Evolutionary conservation across 257 asterid genomes (phyloP), one percentile per base, ranked within the genome.

Genomic region (Phtheirospermum japonicum): DNA sequence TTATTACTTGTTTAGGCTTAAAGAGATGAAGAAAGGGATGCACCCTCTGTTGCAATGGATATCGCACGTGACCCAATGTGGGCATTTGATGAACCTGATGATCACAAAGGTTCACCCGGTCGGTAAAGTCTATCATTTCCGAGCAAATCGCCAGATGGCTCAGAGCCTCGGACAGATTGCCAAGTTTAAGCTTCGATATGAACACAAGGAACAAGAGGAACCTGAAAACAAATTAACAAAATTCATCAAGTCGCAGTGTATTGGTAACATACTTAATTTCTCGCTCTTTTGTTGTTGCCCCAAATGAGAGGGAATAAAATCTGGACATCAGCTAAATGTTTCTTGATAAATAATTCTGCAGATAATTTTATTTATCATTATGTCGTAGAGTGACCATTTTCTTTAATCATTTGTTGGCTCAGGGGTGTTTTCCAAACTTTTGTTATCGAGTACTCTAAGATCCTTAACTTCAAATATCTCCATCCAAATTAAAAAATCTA

Each of bases 1-100:
- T 13, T 42, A 57, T 69, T 2, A 5, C 52, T 45, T 45, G 48
- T 23, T 51, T 40, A 73, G 79, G 77, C 55, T 5, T 59, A 69
- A 65, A 61, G 4, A 16, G 3, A 87, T 87, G 96, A 85, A 81
- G 85, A 87, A 87, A 73, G 96, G 96, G 66, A 73, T 85, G 59
- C 95, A 87, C 67, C 90, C 95, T 16, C 95, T 82, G 67, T 33
- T 74, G 82, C 94, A 85, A 65, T 87, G 96, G 94, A 83, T 85
- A 59, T 81, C 91, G 0, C 83, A 87, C 20, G 94, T 85, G 77
- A 83, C 96, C 61, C 94, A 78, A 64, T 82, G 87, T 49, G 96
- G 96, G 0, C 75, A 86, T n/a, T 64, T 87, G 68, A 77, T 82
- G 36, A 78, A 78, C 50, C 76, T 83, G 50, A 77, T 70, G 83